Base-by-base conservation (phyloP, 164 flowering plant species). In the Santalum album region DNA sequence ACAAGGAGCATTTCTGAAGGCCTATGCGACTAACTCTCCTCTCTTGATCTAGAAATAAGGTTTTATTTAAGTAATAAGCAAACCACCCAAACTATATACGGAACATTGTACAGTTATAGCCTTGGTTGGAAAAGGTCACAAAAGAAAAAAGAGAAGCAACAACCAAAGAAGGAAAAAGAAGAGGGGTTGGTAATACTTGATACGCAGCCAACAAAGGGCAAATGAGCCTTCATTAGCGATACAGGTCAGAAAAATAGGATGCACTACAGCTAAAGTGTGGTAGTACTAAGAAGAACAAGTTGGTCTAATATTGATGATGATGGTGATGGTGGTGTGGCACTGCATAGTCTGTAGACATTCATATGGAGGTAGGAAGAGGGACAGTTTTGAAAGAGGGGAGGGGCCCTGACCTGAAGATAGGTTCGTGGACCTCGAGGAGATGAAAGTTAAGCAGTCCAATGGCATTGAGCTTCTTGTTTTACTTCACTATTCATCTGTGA, bases 1-100 rank as follows among this genome's bases (percentile, higher is more conserved):
- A 88, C 74, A 88, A 88, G 63, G 96, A 88, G 67, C 86, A 85
- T 57, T 88, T 85, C 73, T 88, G 71, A 62, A 29, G 16, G 40
- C 16, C 15, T 14, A 14, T 36, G 40, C 12, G 2, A 36, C 40
- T 36, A 36, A 12, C 2, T 36, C 6, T 14, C 16, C 2, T 7
- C 40, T 2, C 7, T 14, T 12, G 12, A 9, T 14, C 12, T 29
- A 29, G 16, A 36, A 2, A 36, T 17, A 7, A 22, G 27, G 12
- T 59, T 55, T 59, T 34, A 55, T n/a, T n/a, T n/a, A n/a, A n/a
- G n/a, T 34, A 16, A 21, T 7, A 32, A 46, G 25, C 1, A 22
- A n/a, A 16, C 26, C 40, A 29, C 34, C 34, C 4, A 29, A 29
- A 3, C 34, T 3, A 9, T 29, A 29, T 29, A n/a, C n/a, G n/a